Evolutionary conservation across 805 yeast species (phyloP), one percentile per base, ranked within the genome.

Genomic region (Yamadazyma tumulicola): DNA sequence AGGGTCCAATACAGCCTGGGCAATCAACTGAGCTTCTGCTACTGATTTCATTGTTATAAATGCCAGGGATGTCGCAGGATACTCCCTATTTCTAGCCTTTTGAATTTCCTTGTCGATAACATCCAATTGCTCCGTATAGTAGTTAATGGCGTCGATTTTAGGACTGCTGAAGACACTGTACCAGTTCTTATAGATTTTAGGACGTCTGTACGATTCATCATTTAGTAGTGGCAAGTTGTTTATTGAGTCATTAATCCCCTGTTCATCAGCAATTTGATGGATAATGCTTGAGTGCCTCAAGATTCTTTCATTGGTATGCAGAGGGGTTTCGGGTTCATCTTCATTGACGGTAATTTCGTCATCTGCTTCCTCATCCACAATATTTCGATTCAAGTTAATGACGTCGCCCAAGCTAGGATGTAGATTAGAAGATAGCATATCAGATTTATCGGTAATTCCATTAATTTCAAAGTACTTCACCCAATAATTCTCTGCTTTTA

Each of bases 1-100:
- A 0, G 97, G 97, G 53, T 89, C 96, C 38, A 93, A 57, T 0
- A 91, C 89, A 0, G 97, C 93, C 56, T 93, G 98, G 0, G 97
- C 96, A 19, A 93, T 81, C 85, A 88, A 82, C 56, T 91, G 98
- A 2, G 97, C 97, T 46, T 88, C 81, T 0, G 96, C 95, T 3
- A 88, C 97, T 0, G 93, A 75, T 45, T 85, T 91, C 96, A 91
- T 85, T 0, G 97, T 93, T 6, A 91, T 78, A 58, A 91, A 91
- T 0, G 97, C 97, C 0, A 91, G 82, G 19, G 94, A 87, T 0
- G 95, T 85, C 0, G 96, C 82, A 0, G 85, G 77, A 50, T 79
- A 85, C 43, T 82, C 83, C 33, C 79, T 69, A 19, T 61, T 64
- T 35, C 96, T 71, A 2, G 91, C 85, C 18, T 68, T 62, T 5